phyloP scores from a whole-genome alignment of 2,329 filamentous ascomycete genomes.

The Alternaria panax region DNA sequence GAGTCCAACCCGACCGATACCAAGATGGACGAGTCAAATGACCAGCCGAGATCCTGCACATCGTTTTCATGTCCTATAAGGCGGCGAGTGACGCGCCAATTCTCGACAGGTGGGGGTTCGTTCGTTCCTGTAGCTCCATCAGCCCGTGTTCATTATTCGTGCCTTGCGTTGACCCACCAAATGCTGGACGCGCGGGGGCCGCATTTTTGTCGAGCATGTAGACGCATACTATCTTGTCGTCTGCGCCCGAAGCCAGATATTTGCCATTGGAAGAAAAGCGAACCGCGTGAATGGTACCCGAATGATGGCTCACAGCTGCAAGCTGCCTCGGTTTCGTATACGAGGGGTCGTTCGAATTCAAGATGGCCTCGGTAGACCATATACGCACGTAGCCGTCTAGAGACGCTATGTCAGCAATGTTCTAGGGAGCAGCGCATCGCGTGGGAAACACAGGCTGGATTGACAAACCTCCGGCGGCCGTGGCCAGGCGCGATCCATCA shows the following conservation, averaged over 20 bases:
- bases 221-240: slow-evolving; percentile 98
- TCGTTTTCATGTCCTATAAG: slow-evolving; percentile 98
- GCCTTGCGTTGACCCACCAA: slow-evolving; percentile 64
- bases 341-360: slow-evolving; percentile 74
- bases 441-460: slow-evolving; percentile 22
- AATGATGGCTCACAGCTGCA: slow-evolving; percentile 97
- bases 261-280: slow-evolving; percentile 95
- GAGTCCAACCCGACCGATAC: slow-evolving; percentile 97
- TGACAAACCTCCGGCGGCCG: slow-evolving; percentile 83
- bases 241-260: slow-evolving; percentile 94
- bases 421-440: slow-evolving; percentile 26
- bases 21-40: slow-evolving; percentile 90
- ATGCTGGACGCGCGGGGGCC: slow-evolving; percentile 76
- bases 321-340: slow-evolving; percentile 87
- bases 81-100: slow-evolving; percentile 94
- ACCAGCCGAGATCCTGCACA: slow-evolving; percentile 97
- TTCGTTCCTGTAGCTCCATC: slow-evolving; percentile 67
- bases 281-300: slow-evolving; percentile 95
- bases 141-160: slow-evolving; percentile 19
- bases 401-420: slow-evolving; percentile 23
- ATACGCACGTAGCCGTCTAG: slow-evolving; percentile 94
- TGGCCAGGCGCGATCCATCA: slow-evolving; percentile 89
- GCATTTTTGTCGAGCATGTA: slow-evolving; percentile 88
- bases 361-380: slow-evolving; percentile 95
- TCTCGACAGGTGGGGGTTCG: slow-evolving; percentile 91